These are phyloP conservation scores for Picochlorum sp. DNA, from an alignment of 139 green algal genomes.

Conservation along the genomic window DNA sequence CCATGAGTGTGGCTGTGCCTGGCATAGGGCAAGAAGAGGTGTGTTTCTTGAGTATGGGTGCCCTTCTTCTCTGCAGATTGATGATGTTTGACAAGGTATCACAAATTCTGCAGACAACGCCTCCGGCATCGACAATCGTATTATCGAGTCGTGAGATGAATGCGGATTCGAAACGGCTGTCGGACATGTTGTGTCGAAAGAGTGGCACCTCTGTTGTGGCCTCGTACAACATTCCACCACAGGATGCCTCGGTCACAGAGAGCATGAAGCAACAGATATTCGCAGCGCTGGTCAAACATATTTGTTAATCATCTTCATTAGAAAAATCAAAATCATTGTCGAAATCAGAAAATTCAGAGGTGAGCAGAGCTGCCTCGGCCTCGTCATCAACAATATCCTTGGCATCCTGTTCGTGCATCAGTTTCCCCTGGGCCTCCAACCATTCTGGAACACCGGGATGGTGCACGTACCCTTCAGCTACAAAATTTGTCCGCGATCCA, in stretches of 20 bases:
- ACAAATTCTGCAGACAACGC: not conserved
- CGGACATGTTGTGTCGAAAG: not conserved
- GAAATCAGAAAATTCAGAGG: constrained; percentile 27
- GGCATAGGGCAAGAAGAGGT: not conserved
- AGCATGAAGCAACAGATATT: constrained; percentile 19
- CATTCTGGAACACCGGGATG: constrained; percentile 14
- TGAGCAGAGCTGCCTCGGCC: constrained; percentile 16
- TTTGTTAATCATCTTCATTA: not conserved
- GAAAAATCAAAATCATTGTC: constrained; percentile 7
- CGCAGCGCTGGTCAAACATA: constrained; percentile 10
- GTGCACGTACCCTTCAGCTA: constrained; percentile 5
- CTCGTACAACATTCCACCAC: not conserved
- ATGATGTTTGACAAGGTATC: not conserved
- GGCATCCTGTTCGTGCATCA: constrained; percentile 23
- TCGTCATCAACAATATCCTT: constrained; percentile 7
- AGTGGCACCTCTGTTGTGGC: not conserved
- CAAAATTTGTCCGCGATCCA: not conserved
- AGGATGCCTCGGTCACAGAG: not conserved
- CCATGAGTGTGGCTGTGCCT: constrained; percentile 7
- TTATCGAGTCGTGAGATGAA: no score
- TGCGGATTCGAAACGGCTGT: constrained; percentile 4
- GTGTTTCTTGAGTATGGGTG: no score
- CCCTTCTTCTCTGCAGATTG: no score
- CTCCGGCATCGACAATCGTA: constrained; percentile 3
- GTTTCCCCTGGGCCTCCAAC: constrained; percentile 10